Percentiles rank a stretch among this genome's conserved stretches.
Conservation (phyloP, 192 early-diverging fungal genomes). For the Coemansia erecta region DNA sequence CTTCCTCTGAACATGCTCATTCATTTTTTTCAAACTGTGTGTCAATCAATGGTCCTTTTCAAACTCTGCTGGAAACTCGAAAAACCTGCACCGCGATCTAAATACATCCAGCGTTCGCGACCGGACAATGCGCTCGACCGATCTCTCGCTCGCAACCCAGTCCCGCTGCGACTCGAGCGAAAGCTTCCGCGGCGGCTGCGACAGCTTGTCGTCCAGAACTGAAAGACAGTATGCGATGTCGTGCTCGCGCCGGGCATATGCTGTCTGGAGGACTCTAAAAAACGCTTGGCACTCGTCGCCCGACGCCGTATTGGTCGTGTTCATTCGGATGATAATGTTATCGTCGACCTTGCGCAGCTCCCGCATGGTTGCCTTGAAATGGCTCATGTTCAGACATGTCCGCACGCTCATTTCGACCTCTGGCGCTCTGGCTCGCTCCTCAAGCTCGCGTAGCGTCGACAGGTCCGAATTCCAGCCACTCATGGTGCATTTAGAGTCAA, state of each 20-base stretch:
- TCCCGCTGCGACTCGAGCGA: constrained; percentile 56
- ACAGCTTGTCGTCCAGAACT: constrained; percentile 49
- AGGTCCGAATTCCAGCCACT: constrained; percentile 10
- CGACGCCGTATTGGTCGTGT: constrained; percentile 68
- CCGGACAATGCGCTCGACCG: constrained; percentile 71
- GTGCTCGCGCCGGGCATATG: constrained; percentile 65
- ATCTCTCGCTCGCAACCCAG: constrained; percentile 64
- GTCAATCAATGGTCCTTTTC: constrained; percentile 5
- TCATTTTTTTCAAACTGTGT: background rate
- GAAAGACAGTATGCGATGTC: constrained; percentile 67
- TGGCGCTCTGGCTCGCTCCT: constrained; percentile 14
- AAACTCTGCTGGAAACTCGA: constrained; percentile 55
- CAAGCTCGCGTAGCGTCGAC: constrained; percentile 35
- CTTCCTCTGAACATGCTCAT: constrained; percentile 18
- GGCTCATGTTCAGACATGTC: constrained; percentile 62
- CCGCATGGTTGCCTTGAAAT: constrained; percentile 61
- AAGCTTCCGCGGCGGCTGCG: constrained; percentile 9
- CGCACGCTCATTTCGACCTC: constrained; percentile 36
- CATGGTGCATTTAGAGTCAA: background rate
- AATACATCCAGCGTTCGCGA: constrained; percentile 67
- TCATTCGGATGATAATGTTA: constrained; percentile 75
- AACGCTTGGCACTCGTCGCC: constrained; percentile 60
- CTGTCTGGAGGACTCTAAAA: constrained; percentile 62
- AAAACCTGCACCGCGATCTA: constrained; percentile 63
- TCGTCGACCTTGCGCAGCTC: constrained; percentile 75